Base-by-base conservation (phyloP, 73 alveolate genomes). In the Paramecium bursaria region DNA sequence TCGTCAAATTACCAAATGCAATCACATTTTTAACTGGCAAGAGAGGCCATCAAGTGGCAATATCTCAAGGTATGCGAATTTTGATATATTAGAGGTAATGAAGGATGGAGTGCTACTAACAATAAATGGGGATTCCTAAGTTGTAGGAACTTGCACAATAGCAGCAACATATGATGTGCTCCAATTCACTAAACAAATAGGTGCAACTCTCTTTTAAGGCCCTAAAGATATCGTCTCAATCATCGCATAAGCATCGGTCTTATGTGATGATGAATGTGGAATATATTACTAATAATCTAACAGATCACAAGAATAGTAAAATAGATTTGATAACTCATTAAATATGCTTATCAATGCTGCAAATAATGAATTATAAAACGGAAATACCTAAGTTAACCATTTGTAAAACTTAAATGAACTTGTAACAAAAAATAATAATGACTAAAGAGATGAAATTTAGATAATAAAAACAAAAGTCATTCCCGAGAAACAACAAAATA, bases 91-190 rank as follows among this genome's bases (percentile, higher is more conserved):
- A 57, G 76, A 57, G 27, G 15, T 57, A 3, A 57, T 48, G 33
- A 57, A 57, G 27, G 76, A 57, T 10, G 76, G 76, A 27, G 33
- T 57, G 0, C 27, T 57, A 50, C 49, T 57, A 23, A 57, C 27
- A 22, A 23, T 57, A 57, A 30, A 30, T 1, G 33, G 10, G 0
- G 76, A 57, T 30, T 30, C 76, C 0, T 30, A 57, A 57, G 19
- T 57, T 23, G 13, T 57, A 2, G 76, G 76, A 57, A 50, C 33
- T 1, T 57, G 76, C 3, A 42, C 33, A 30, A 50, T 57, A 31
- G 76, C 76, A n/a, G 76, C 51, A 30, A 50, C 76, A n/a, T 27
- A 30, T 27, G 76, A 57, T 57, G 33, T 57, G 27, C 26, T 57
- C 13, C 33, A 57, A n/a, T 57, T n/a, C n/a, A n/a, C 76, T 57